Evolutionary conservation across 2,329 filamentous ascomycete genomes (phyloP).

Genomic region (Stagonosporopsis vannaccii): DNA sequence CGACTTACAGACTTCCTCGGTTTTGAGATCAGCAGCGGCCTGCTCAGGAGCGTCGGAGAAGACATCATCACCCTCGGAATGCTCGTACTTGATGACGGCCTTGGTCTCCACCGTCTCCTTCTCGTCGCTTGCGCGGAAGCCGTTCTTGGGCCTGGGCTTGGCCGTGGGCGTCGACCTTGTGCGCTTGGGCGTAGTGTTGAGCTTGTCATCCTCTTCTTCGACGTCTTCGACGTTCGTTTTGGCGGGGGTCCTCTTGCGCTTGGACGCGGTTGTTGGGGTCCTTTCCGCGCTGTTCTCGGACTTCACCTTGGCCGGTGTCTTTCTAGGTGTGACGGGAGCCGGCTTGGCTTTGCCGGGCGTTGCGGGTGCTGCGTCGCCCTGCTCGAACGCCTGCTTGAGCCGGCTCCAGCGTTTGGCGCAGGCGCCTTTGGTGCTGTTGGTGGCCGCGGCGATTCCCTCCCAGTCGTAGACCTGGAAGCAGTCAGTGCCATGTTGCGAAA

Average conservation of each 20-base stretch:
- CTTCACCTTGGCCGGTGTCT: slow-evolving; percentile 9
- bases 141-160: slow-evolving; percentile 1
- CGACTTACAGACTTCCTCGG: slow-evolving; percentile 8
- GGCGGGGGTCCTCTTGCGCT: slow-evolving; percentile 31
- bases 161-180: slow-evolving; percentile 1
- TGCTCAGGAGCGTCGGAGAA: not conserved
- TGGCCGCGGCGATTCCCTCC: slow-evolving; percentile 36
- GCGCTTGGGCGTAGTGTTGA: not conserved
- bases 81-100: slow-evolving; percentile 4
- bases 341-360: not conserved
- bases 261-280: slow-evolving; percentile 1
- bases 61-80: not conserved
- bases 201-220: not conserved
- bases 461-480: slow-evolving; percentile 30
- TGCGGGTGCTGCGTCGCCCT: slow-evolving; percentile 17
- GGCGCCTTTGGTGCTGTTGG: slow-evolving; percentile 40
- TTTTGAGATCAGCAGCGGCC: not conserved
- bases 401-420: slow-evolving; percentile 44
- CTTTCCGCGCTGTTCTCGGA: not conserved
- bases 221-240: slow-evolving; percentile 7
- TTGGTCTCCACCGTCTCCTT: not conserved
- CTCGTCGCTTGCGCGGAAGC: slow-evolving; percentile 2
- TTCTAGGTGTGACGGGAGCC: slow-evolving; percentile 6
- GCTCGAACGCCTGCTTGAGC: slow-evolving; percentile 42
- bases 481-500: not conserved